A percentile compares a stretch with the other conserved stretches of the same genome.
phyloP scores from a whole-genome alignment of 257 asterid genomes.

The Solanum chaucha region DNA sequence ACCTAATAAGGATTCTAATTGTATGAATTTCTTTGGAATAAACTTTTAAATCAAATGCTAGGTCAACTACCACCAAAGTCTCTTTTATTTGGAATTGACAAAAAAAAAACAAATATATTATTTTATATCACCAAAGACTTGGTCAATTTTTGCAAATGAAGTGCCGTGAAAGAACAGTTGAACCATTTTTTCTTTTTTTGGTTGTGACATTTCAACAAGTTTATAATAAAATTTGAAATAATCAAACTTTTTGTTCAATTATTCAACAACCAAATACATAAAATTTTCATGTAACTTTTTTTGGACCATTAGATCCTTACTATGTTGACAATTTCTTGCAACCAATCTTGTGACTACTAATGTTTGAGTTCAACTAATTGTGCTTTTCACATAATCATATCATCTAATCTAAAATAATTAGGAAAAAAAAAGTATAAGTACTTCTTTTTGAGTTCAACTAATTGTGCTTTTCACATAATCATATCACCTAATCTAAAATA shows the following conservation, averaged over 20 bases:
- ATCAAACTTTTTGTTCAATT: neutral
- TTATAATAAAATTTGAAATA: neutral
- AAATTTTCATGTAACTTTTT: neutral
- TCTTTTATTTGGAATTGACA: neutral
- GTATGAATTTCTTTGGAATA: neutral
- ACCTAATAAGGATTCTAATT: neutral
- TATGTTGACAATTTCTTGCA: neutral
- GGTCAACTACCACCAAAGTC: neutral
- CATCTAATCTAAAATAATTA: neutral
- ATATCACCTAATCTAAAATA: too few relatives aligned
- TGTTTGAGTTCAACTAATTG: neutral
- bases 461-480: too few relatives aligned
- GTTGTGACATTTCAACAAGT: neutral
- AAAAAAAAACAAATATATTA: neutral
- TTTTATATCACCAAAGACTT: neutral
- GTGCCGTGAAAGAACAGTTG: constrained; percentile 3
- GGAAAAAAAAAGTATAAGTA: neutral
- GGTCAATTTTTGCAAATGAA: neutral
- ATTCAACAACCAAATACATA: neutral
- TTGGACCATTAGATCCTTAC: neutral
- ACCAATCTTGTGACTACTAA: neutral
- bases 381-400: neutral
- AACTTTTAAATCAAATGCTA: neutral
- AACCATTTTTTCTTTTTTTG: neutral
- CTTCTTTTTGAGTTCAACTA: too few relatives aligned